A percentile compares a stretch with the other conserved stretches of the same genome.
phyloP scores from a whole-genome alignment of 495 filamentous ascomycete genomes.

The Niebla homalea region DNA sequence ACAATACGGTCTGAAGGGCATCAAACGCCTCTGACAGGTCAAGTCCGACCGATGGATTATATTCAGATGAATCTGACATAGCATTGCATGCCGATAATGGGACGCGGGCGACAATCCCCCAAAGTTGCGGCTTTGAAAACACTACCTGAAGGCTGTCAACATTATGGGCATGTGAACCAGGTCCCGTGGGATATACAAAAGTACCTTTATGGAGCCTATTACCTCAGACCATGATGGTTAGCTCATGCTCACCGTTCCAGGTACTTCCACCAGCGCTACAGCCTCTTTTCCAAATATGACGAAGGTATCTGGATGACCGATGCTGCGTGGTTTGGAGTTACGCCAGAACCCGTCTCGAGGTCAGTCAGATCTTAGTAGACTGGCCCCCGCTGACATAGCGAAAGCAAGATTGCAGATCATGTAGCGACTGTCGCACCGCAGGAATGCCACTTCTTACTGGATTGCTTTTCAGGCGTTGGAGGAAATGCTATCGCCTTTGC shows the following conservation, averaged over 20 bases:
- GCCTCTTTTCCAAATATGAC: slow-evolving; percentile 70
- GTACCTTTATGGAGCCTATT: slow-evolving; percentile 23
- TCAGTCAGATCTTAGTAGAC: slow-evolving; percentile 26
- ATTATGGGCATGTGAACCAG: slow-evolving; percentile 48
- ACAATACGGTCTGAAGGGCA: too few relatives aligned
- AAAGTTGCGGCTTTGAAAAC: background rate
- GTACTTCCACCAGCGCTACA: slow-evolving; percentile 80
- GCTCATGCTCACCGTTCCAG: slow-evolving; percentile 25
- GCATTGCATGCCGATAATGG: too few relatives aligned
- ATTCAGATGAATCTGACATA: too few relatives aligned
- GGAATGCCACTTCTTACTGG: slow-evolving; percentile 43
- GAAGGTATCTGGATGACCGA: slow-evolving; percentile 82
- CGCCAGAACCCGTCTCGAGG: slow-evolving; percentile 80
- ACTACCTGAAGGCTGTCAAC: slow-evolving; percentile 43
- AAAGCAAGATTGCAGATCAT: slow-evolving; percentile 68
- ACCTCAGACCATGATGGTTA: too few relatives aligned
- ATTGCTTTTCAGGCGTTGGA: slow-evolving; percentile 82
- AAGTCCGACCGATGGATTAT: too few relatives aligned
- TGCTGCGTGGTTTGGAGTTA: slow-evolving; percentile 91
- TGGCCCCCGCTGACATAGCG: background rate
- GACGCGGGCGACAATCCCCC: background rate
- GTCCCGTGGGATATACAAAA: slow-evolving; percentile 69
- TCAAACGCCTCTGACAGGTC: too few relatives aligned
- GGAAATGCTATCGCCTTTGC: slow-evolving; percentile 96
- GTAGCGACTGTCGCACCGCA: slow-evolving; percentile 38